Evolutionary conservation across 371 early-diverging fungal species (phyloP).

Genomic region (Capillidium rhysosporum): DNA sequence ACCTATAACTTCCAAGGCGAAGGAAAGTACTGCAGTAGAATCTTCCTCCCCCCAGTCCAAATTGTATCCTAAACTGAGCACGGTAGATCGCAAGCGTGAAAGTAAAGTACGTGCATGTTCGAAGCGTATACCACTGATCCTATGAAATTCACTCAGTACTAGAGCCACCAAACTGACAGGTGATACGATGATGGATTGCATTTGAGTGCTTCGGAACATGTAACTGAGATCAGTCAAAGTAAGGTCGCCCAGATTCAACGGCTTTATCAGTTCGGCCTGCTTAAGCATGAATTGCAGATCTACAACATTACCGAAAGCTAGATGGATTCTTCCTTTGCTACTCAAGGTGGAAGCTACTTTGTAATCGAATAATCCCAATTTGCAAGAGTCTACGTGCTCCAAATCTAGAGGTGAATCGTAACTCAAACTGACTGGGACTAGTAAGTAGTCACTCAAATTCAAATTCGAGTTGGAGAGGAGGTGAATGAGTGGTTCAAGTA

Average conservation of each 20-base stretch:
- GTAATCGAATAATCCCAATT: too few relatives aligned
- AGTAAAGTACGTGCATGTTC: not conserved
- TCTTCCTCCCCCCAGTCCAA: constrained; percentile 3
- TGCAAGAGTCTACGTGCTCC: too few relatives aligned
- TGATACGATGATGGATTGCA: not conserved
- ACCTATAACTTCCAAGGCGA: not conserved
- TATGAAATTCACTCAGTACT: not conserved
- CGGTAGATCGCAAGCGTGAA: not conserved
- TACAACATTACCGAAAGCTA: not conserved
- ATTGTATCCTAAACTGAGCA: not conserved
- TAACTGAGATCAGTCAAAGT: not conserved
- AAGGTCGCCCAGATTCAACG: not conserved
- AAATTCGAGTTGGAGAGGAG: too few relatives aligned
- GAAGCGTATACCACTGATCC: not conserved
- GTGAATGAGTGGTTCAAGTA: too few relatives aligned
- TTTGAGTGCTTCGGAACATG: not conserved
- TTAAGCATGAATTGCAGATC: not conserved
- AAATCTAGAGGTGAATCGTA: too few relatives aligned
- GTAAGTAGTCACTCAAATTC: too few relatives aligned
- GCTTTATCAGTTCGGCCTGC: not conserved
- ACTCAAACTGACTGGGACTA: too few relatives aligned
- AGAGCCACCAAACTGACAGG: not conserved
- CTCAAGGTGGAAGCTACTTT: too few relatives aligned
- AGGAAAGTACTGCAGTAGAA: not conserved
- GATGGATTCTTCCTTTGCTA: not conserved